Percentiles rank a stretch among this genome's conserved stretches.
Evolutionary conservation across 306 rosid species (phyloP).

Genomic region (Gleditsia sinensis): DNA sequence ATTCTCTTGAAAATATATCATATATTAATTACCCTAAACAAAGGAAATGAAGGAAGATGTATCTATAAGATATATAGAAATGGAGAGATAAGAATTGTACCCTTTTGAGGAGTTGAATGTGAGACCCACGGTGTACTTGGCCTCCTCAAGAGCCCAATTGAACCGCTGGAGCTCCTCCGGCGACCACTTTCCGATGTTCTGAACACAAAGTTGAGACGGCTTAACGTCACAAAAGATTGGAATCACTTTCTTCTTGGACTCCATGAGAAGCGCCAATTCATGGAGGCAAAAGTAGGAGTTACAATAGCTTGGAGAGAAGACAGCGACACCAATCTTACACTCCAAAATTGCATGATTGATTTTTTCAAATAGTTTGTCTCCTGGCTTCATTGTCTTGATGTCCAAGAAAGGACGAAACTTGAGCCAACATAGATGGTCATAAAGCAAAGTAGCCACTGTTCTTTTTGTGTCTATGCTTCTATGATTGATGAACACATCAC

Average conservation of each 20-base stretch:
- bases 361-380: constrained; percentile 69
- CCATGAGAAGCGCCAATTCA: constrained; percentile 59
- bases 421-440: constrained; percentile 51
- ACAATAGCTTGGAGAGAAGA: constrained; percentile 67
- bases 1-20: too few relatives aligned
- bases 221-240: constrained; percentile 69
- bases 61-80: too few relatives aligned
- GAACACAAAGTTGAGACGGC: constrained; percentile 57
- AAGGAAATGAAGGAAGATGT: too few relatives aligned
- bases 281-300: constrained; percentile 71
- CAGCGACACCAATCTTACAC: constrained; percentile 62
- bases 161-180: constrained; percentile 40
- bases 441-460: constrained; percentile 56
- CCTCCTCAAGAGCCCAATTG: constrained; percentile 53
- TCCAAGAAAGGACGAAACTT: constrained; percentile 59
- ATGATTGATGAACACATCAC: constrained; percentile 69
- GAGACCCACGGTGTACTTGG: constrained; percentile 58
- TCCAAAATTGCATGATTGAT: constrained; percentile 51
- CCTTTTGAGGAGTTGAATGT: constrained; percentile 55
- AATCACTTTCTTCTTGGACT: constrained; percentile 57
- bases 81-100: constrained; percentile 40
- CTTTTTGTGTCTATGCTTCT: constrained; percentile 64
- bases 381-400: constrained; percentile 67
- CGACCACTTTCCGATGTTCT: constrained; percentile 21
- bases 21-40: too few relatives aligned